These are phyloP conservation scores for Mycena citricolor DNA, from an alignment of 1,284 basidiomycete genomes.

Conservation along the genomic window DNA sequence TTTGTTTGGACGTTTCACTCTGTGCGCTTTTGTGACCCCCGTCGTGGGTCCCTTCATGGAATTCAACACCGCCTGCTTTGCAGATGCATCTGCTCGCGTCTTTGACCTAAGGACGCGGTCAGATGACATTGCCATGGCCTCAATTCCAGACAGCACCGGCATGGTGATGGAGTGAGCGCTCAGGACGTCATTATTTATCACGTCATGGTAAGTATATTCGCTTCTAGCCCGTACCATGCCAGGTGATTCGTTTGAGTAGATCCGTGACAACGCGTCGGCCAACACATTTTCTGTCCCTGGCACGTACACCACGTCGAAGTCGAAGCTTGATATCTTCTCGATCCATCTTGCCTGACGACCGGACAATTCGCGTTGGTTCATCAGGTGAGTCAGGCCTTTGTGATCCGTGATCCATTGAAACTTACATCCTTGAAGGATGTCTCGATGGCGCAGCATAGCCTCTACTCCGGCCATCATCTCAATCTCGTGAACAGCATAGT, in stretches of 20 bases:
- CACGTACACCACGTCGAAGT: slow-evolving; percentile 23
- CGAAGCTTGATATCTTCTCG: slow-evolving; percentile 25
- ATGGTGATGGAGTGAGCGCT: slow-evolving; percentile 24
- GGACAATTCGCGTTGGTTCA: slow-evolving; percentile 27
- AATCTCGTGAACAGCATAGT: slow-evolving; percentile 32
- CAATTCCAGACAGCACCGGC: slow-evolving; percentile 1
- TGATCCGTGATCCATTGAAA: slow-evolving; percentile 34
- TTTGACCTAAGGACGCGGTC: not conserved
- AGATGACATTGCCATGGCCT: not conserved
- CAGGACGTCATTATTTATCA: slow-evolving; percentile 9
- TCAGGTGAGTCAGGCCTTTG: slow-evolving; percentile 28
- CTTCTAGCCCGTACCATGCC: slow-evolving; percentile 18
- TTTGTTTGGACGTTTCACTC: no score
- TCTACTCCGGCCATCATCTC: slow-evolving; percentile 31
- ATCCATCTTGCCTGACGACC: slow-evolving; percentile 33
- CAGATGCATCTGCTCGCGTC: not conserved
- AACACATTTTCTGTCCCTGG: slow-evolving; percentile 23
- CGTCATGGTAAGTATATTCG: slow-evolving; percentile 16
- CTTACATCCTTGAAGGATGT: slow-evolving; percentile 25
- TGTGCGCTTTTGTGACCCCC: no score
- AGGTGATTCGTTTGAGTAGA: slow-evolving; percentile 23
- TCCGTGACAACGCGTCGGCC: slow-evolving; percentile 23
- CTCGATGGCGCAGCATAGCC: slow-evolving; percentile 25
- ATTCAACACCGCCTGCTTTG: slow-evolving; percentile 1
- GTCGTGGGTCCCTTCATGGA: slow-evolving; percentile 2